Evolutionary conservation across 2,329 filamentous ascomycete species (phyloP).

Genomic region (Sporothrix schenckii): DNA sequence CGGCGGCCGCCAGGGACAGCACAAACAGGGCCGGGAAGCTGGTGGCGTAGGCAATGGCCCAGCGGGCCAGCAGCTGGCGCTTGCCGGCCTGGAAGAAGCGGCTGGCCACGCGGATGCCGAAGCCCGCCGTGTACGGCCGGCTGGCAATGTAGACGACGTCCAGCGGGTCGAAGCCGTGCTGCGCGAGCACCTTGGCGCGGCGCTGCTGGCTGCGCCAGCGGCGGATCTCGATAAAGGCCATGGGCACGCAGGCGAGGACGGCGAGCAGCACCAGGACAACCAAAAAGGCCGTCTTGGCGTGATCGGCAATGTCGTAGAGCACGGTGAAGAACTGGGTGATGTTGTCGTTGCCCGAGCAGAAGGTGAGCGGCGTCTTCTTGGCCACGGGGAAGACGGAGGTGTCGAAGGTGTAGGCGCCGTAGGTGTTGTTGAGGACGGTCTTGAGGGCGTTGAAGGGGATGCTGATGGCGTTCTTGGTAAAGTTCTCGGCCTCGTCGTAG

Average conservation of each 20-base stretch:
- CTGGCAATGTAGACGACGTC: conserved; percentile 88
- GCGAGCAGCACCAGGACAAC: conserved; percentile 65
- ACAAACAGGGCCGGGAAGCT: conserved; percentile 84
- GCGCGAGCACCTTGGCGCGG: conserved; percentile 63
- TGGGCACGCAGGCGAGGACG: conserved; percentile 62
- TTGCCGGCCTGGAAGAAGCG: conserved; percentile 60
- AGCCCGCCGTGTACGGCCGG: conserved; percentile 72
- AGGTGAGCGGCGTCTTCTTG: conserved; percentile 76
- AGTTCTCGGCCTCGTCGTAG: conserved; percentile 81
- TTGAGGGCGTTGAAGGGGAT: conserved; percentile 82
- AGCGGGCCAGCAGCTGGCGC: conserved; percentile 73
- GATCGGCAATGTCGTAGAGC: conserved; percentile 66
- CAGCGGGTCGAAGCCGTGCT: conserved; percentile 73
- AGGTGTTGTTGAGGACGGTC: conserved; percentile 67
- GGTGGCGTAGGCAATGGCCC: conserved; percentile 86
- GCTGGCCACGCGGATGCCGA: conserved; percentile 70
- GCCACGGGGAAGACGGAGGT: conserved; percentile 78
- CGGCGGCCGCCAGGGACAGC: conserved; percentile 77
- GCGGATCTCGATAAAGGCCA: conserved; percentile 79
- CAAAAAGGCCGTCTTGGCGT: conserved; percentile 74
- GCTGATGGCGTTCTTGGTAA: conserved; percentile 73
- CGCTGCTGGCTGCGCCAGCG: conserved; percentile 74
- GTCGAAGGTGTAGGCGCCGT: conserved; percentile 78
- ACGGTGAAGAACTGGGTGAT: conserved; percentile 82
- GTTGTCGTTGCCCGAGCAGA: conserved; percentile 83